These are phyloP conservation scores for Ophiostoma sp. DNA, from an alignment of 2,329 filamentous ascomycete species.

Conservation along the genomic window DNA sequence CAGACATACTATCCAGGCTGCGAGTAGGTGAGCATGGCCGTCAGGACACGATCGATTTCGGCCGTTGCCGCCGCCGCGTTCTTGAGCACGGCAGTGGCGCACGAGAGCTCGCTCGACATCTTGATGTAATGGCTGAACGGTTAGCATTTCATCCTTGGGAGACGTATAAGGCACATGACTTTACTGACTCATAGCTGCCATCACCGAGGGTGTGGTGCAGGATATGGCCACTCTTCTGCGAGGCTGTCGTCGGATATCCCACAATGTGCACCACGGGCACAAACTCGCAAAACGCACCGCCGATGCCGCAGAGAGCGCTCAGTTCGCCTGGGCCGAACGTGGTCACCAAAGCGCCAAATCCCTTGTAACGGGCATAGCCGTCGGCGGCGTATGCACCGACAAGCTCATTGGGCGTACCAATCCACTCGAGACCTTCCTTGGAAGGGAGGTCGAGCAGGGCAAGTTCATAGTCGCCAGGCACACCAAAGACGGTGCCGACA, in stretches of 20 bases:
- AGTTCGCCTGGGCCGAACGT: slow-evolving; percentile 75
- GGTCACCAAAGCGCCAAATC: slow-evolving; percentile 69
- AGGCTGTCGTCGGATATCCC: slow-evolving; percentile 49
- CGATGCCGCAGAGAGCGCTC: slow-evolving; percentile 72
- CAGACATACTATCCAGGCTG: not conserved
- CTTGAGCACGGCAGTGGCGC: slow-evolving; percentile 1
- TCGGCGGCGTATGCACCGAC: slow-evolving; percentile 79
- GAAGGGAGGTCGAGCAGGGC: slow-evolving; percentile 66
- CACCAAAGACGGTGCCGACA: slow-evolving; percentile 64
- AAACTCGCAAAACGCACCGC: slow-evolving; percentile 72
- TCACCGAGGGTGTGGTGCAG: slow-evolving; percentile 72
- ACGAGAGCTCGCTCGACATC: slow-evolving; percentile 1
- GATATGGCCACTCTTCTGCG: slow-evolving; percentile 41
- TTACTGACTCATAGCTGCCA: slow-evolving; percentile 43
- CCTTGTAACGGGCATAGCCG: slow-evolving; percentile 73
- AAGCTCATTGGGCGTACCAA: slow-evolving; percentile 70
- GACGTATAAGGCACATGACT: not conserved
- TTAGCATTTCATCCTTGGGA: not conserved
- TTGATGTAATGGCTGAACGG: not conserved
- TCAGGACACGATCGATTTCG: not conserved
- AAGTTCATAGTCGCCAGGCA: slow-evolving; percentile 75
- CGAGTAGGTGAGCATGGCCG: not conserved
- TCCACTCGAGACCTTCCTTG: slow-evolving; percentile 60
- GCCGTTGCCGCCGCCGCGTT: not conserved
- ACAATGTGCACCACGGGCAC: slow-evolving; percentile 72